phyloP scores from a whole-genome alignment of 306 rosid species.

The Arachis stenosperma region DNA sequence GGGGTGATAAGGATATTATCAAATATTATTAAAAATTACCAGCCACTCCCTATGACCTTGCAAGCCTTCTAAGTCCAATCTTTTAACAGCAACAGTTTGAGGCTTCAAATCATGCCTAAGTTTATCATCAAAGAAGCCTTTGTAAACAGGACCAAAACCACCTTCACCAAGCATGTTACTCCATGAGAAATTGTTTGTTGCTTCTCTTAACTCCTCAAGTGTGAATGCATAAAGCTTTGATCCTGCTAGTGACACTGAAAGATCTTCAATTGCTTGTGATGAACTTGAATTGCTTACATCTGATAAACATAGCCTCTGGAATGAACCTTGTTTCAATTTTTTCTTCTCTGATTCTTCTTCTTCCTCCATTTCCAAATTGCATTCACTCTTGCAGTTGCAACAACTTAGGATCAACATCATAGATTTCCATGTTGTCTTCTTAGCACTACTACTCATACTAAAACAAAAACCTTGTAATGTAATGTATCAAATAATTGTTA shows the following conservation, averaged over 20 bases:
- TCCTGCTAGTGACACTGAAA: constrained; percentile 67
- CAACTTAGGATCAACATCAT: constrained; percentile 60
- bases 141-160: constrained; percentile 91
- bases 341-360: constrained; percentile 37
- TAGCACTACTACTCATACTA: constrained; percentile 17
- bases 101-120: constrained; percentile 68
- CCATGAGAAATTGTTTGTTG: constrained; percentile 61
- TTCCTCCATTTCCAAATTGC: constrained; percentile 36
- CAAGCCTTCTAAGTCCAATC: constrained; percentile 76
- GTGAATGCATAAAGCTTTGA: constrained; percentile 68
- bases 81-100: constrained; percentile 84
- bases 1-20: background rate
- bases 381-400: constrained; percentile 53
- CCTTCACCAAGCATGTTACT: constrained; percentile 85
- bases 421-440: constrained; percentile 72
- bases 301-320: constrained; percentile 63
- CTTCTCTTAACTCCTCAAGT: constrained; percentile 65
- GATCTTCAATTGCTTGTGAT: constrained; percentile 54
- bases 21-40: constrained; percentile 48
- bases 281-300: constrained; percentile 71
- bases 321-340: constrained; percentile 47
- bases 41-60: constrained; percentile 97
- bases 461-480: constrained; percentile 23
- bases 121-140: constrained; percentile 73
- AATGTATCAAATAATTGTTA: background rate